Percentiles rank a stretch among this genome's conserved stretches.
Evolutionary conservation across 1,284 basidiomycete genomes (phyloP).

Genomic region (Microbotryum intermedium): DNA sequence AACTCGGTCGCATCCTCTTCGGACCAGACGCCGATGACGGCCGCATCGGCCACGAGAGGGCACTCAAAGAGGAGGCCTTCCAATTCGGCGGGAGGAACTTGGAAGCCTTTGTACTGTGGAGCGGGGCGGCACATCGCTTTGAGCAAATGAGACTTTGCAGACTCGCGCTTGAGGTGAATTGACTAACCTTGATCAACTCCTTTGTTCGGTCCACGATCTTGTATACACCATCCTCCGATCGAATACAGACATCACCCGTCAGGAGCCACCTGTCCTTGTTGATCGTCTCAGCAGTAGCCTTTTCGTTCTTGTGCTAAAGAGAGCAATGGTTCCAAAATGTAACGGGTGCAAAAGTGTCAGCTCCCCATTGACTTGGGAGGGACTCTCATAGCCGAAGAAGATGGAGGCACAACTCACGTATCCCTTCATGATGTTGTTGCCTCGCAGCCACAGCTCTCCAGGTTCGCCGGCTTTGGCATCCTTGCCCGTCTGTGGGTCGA

Average conservation of each 20-base stretch:
- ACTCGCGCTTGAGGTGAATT: too few relatives aligned
- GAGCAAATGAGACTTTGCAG: too few relatives aligned
- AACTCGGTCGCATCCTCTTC: constrained; percentile 27
- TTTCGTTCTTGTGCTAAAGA: constrained; percentile 13
- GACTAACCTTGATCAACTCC: constrained; percentile 20
- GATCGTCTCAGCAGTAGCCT: constrained; percentile 19
- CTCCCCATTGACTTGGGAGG: not conserved
- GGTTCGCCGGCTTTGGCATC: constrained; percentile 22
- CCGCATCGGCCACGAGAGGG: constrained; percentile 20
- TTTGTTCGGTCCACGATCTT: constrained; percentile 19
- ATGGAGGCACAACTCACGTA: not conserved
- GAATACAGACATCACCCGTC: constrained; percentile 23
- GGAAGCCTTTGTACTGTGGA: constrained; percentile 9
- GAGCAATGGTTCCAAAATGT: too few relatives aligned
- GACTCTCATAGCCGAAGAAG: too few relatives aligned
- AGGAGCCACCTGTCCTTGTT: constrained; percentile 22
- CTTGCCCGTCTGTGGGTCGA: constrained; percentile 13
- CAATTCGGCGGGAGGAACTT: constrained; percentile 25
- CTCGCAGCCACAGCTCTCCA: constrained; percentile 19
- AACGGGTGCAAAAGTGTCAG: too few relatives aligned
- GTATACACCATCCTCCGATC: constrained; percentile 12
- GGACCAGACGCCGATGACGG: constrained; percentile 28
- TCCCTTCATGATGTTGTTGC: constrained; percentile 2
- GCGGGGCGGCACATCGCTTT: too few relatives aligned
- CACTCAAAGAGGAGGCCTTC: constrained; percentile 20